phyloP scores from a whole-genome alignment of 306 rosid species.

The Quercus robur region DNA sequence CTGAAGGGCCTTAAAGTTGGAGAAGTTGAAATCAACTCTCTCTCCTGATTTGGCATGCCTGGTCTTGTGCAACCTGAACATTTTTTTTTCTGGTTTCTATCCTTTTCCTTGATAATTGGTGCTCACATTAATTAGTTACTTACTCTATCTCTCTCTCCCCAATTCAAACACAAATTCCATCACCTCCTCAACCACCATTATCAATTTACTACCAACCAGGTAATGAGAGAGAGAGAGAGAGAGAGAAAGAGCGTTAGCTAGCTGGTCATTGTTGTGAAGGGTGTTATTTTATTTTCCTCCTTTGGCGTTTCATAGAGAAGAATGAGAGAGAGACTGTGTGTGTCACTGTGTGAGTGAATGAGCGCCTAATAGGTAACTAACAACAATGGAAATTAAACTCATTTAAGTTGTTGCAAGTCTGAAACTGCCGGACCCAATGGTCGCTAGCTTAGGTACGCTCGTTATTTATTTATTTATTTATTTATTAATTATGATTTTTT shows the following conservation, averaged over 20 bases:
- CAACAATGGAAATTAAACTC: too few relatives aligned
- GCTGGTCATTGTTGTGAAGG: conserved; percentile 69
- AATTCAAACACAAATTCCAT: conserved; percentile 18
- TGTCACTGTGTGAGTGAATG: background rate
- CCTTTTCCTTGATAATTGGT: background rate
- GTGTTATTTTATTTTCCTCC: conserved; percentile 48
- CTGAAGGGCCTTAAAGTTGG: conserved; percentile 57
- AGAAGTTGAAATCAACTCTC: conserved; percentile 50
- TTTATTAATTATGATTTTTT: too few relatives aligned
- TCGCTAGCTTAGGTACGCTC: too few relatives aligned
- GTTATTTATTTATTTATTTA: too few relatives aligned
- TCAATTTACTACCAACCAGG: conserved; percentile 47
- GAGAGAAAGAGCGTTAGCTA: conserved; percentile 50
- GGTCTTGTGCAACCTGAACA: conserved; percentile 78
- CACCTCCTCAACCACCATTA: conserved; percentile 42
- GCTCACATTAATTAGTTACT: background rate
- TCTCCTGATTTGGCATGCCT: conserved; percentile 53
- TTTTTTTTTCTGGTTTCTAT: conserved; percentile 23
- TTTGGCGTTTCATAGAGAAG: conserved; percentile 42
- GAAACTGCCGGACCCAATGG: too few relatives aligned
- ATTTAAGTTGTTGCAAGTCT: too few relatives aligned
- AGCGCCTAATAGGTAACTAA: too few relatives aligned
- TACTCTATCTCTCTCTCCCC: conserved; percentile 9
- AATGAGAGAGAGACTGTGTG: conserved; percentile 9
- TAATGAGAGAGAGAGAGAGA: conserved; percentile 26